phyloP scores from a whole-genome alignment of 1,284 basidiomycete genomes.

The Fomitopsis palustris region DNA sequence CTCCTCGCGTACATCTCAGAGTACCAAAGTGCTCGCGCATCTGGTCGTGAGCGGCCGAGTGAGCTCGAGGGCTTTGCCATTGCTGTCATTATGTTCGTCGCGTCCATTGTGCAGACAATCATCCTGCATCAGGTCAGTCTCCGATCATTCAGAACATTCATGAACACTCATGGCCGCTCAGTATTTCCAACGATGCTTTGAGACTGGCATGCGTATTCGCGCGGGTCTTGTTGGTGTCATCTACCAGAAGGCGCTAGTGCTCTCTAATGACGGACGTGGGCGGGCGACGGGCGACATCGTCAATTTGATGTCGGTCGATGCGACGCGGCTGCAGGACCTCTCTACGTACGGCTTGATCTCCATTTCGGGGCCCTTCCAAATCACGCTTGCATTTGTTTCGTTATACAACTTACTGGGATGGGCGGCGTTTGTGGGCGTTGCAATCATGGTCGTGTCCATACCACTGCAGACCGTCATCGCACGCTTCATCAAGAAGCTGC shows the following conservation, averaged over 20 bases:
- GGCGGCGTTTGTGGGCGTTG: constrained; percentile 91
- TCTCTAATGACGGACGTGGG: constrained; percentile 81
- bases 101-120: constrained; percentile 77
- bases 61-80: constrained; percentile 70
- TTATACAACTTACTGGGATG: constrained; percentile 88
- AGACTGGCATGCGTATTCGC: constrained; percentile 90
- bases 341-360: constrained; percentile 77
- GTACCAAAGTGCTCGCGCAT: constrained; percentile 55
- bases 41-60: constrained; percentile 25
- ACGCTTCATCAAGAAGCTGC: constrained; percentile 73
- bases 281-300: constrained; percentile 90
- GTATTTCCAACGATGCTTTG: constrained; percentile 82
- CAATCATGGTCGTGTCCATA: constrained; percentile 81
- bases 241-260: constrained; percentile 82
- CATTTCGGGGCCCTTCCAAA: constrained; percentile 74
- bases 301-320: constrained; percentile 89
- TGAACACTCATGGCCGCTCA: constrained; percentile 20
- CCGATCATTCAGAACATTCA: background rate
- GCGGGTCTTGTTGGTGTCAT: constrained; percentile 84
- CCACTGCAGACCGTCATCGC: constrained; percentile 83
- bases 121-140: constrained; percentile 75
- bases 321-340: constrained; percentile 84
- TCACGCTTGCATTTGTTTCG: constrained; percentile 85
- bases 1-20: constrained; percentile 80
- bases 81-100: constrained; percentile 76